Base-by-base conservation (phyloP, 108 stramenopile species). In the Poteriospumella lacustris region DNA sequence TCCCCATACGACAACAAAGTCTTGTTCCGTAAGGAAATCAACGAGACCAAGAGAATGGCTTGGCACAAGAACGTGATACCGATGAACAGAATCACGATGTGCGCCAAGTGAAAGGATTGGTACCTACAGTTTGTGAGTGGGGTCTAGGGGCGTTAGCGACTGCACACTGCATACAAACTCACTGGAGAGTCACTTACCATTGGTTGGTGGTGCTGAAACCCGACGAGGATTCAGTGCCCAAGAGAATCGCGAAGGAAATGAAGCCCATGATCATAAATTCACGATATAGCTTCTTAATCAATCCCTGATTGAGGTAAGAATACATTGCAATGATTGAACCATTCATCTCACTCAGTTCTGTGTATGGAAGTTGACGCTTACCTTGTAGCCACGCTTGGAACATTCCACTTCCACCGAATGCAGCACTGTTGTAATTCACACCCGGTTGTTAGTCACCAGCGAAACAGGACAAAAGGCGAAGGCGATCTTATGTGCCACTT, bases 211-310 rank as follows among this genome's bases (percentile, higher is more conserved):
- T 56, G 24, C 52, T 56, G 24, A 56, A 56, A 24, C 15, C 15
- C 19, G 19, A 19, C 24, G 52, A 56, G 52, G 52, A 26, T n/a
- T n/a, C n/a, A 24, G 60, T 34, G 36, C 9, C 15, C 5, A 64
- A 31, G 5, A 64, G 36, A 5, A 64, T 64, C 5, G 60, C 60
- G 31, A 64, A 64, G 29, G 60, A 64, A 31, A 64, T 64, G 24
- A 64, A 64, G 5, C 60, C 60, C 60, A 64, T 64, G 31, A 64
- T 64, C 60, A 64, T 64, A 34, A 64, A 64, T 64, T 64, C 60
- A 31, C 60, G 60, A 64, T 64, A 64, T 3, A 64, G 31, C 36
- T 24, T 3, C 36, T 64, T 64, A 24, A 64, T 64, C 36, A 64
- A 64, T 34, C 12, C 60, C 60, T 64, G 36, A 5, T 34, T 34